Conservation (phyloP, 169 alveolate species). For the Babesia ovata region DNA sequence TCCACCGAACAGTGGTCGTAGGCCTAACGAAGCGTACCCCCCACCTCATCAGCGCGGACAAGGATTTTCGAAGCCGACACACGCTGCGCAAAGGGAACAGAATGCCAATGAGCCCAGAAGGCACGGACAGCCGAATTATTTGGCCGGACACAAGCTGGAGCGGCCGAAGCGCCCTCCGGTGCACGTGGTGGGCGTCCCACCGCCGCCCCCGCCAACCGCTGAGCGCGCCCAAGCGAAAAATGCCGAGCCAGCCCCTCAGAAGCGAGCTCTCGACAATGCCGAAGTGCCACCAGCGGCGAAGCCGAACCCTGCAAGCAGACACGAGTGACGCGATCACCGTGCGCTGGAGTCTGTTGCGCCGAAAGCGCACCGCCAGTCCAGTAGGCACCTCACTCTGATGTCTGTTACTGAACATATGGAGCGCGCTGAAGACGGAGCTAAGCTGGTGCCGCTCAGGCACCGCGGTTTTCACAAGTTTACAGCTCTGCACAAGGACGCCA, state of each 20-base stretch:
- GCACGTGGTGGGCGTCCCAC: background rate
- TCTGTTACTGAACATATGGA: slow-evolving; percentile 10
- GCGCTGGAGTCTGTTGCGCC: background rate
- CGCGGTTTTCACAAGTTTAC: slow-evolving; percentile 33
- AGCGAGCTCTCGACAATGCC: background rate
- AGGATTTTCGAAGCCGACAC: no score
- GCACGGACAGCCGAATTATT: slow-evolving; percentile 3
- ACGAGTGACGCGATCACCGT: background rate
- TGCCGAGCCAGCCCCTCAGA: background rate
- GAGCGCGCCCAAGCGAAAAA: background rate
- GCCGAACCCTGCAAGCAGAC: background rate
- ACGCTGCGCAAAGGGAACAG: no score
- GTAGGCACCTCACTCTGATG: background rate
- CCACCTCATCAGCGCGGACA: no score
- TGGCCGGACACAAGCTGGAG: slow-evolving; percentile 40
- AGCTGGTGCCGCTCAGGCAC: slow-evolving; percentile 31
- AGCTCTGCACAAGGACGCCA: slow-evolving; percentile 4
- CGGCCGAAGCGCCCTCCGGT: slow-evolving; percentile 6
- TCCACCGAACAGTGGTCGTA: background rate
- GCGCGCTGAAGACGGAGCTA: background rate
- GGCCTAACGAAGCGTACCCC: no score
- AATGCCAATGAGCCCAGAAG: no score
- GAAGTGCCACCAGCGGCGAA: background rate
- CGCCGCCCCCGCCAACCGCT: slow-evolving; percentile 1
- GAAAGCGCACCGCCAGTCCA: background rate